Evolutionary conservation across 257 asterid genomes (phyloP), one percentile per base, ranked within the genome.

Genomic region (Pogostemon cablin): DNA sequence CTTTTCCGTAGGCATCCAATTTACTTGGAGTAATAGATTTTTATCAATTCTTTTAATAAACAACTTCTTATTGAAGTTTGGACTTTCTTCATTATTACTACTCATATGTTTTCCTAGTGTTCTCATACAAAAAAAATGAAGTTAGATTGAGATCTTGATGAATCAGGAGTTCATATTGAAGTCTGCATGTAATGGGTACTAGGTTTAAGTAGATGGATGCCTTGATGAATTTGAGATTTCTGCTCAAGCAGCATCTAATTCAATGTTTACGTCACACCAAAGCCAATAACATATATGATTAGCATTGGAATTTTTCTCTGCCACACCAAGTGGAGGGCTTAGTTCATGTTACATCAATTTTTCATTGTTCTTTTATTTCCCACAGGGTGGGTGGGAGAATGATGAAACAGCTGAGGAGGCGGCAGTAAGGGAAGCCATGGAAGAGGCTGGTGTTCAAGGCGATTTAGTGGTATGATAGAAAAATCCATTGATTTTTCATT

Each of bases 401-500:
- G 98, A 92, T 71, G 98, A 92, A 86, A 92, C 96, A 15, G 92
- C 82, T 69, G 90, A 92, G 82, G 86, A 90, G 84, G 98, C 96
- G 54, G 96, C 96, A 47, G 81, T 75, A 39, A 87, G 96, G 61
- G 98, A 92, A 84, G 96, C 96, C 56, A 68, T 92, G 72, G 96
- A 92, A 75, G 98, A 92, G 82, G 98, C 98, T 78, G 98, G 98
- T 72, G 96, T 92, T 72, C 91, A 89, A 65, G 98, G 98, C 68
- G 89, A 86, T 70, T 79, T 92, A 76, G 80, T 90, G 90, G 98
- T 92, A 83, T 78, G 67, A 52, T 52, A 43, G n/a, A 55, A 15
- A 68, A 64, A 35, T 37, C 25, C 49, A 40, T 44, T 38, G 7
- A 25, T 25, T 55, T 74, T 59, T 15, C 37, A 9, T 53, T 46